phyloP scores from a whole-genome alignment of 1,284 basidiomycete genomes.

The Marasmius sp. region DNA sequence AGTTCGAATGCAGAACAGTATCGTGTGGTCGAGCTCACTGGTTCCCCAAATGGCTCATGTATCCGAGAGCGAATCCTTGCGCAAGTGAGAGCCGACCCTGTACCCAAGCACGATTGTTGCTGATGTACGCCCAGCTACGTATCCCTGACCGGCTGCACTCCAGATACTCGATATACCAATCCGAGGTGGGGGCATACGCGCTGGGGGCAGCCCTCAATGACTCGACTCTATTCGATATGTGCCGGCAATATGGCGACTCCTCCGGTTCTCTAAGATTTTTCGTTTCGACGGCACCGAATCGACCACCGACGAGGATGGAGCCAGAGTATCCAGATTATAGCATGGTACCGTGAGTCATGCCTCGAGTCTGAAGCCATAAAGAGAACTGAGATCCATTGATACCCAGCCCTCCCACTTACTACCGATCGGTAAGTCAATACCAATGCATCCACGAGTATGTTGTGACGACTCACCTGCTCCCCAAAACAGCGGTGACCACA shows the following conservation, averaged over 20 bases:
- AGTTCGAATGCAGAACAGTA: conserved; percentile 47
- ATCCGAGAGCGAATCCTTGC: conserved; percentile 44
- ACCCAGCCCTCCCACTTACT: not conserved
- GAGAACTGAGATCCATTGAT: not conserved
- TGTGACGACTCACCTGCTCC: not conserved
- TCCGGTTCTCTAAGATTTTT: conserved; percentile 72
- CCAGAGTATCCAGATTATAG: conserved; percentile 13
- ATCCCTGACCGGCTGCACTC: conserved; percentile 73
- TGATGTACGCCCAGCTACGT: conserved; percentile 47
- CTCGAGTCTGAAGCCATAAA: not conserved
- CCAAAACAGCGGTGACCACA: not conserved
- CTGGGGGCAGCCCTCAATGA: conserved; percentile 60
- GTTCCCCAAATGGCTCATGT: conserved; percentile 38
- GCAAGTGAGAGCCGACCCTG: conserved; percentile 30
- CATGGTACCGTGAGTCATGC: conserved; percentile 4
- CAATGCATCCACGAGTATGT: not conserved
- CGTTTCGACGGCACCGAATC: conserved; percentile 48
- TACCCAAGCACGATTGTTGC: not conserved
- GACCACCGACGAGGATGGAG: conserved; percentile 25
- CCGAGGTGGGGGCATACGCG: conserved; percentile 69
- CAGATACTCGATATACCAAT: conserved; percentile 67
- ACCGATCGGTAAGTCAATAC: not conserved
- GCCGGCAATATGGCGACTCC: conserved; percentile 60
- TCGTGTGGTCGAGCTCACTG: conserved; percentile 43
- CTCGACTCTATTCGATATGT: conserved; percentile 60